Base-by-base conservation (phyloP, 345 rosid species). In the Trapa incisa region DNA sequence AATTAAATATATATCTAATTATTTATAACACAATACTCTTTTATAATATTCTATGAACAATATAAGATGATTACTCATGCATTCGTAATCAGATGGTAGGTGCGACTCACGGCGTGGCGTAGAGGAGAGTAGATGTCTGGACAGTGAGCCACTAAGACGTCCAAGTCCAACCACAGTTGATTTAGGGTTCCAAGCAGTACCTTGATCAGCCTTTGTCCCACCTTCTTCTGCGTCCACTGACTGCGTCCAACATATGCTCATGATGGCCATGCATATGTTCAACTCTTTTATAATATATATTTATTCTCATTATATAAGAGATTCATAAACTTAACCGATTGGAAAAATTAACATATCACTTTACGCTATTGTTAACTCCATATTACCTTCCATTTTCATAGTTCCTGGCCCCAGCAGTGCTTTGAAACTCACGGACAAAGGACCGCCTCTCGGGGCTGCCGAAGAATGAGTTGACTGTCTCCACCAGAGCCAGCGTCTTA, bases 41-140 rank as follows among this genome's bases (percentile, higher is more conserved):
- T 22, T 22, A 22, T 22, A 22, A 22, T 22, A 22, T 22, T 22
- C 0, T 22, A 22, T 22, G 29, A 22, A 22, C 29, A 22, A 22
- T 22, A 22, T 22, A 22, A 22, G 29, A 22, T 22, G 29, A 22
- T 22, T 22, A 22, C 29, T 22, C 29, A 22, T 22, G 0, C 29
- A 22, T 22, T 22, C 29, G 29, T 22, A 22, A 22, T 22, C 29
- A 22, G 29, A 22, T 22, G 29, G 29, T 22, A 22, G 29, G 29
- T 22, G 29, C 29, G 29, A 60, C 89, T 81, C 70, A 94, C 97
- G 70, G 96, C 81, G 8, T 65, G 81, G 56, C 82, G 86, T 54
- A 91, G 69, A 66, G 74, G 65, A 52, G 67, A 71, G 72, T 73
- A 71, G 54, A 86, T 78, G 83, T 87, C 87, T 61, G 78, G 82